Evolutionary conservation across 768 basidiomycete genomes (phyloP), one percentile per base, ranked within the genome.

Genomic region (Trametes villosa): DNA sequence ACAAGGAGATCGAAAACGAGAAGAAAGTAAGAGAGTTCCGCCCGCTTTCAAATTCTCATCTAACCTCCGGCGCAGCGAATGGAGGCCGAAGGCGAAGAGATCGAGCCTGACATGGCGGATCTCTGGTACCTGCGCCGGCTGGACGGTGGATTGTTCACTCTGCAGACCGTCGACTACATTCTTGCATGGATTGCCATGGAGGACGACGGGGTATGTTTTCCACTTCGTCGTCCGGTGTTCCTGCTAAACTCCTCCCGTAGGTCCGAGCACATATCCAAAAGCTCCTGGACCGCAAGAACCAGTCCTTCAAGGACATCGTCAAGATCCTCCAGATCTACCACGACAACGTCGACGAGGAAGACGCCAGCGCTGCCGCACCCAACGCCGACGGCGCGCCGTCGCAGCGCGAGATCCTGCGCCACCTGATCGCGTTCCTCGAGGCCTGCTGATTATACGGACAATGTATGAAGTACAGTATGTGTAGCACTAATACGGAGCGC

Each of bases 181-280:
- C 75, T 98, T 38, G 94, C 91, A 6, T 99, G 97, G 97, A 75
- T 98, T 27, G 83, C 86, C 56, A 96, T 98, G 95, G 97, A 99
- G 75, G 96, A 98, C 67, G 96, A 98, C 67, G 97, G 96, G 36
- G 97, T 97, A 77, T 57, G 91, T 75, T 11, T 42, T 7, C 44
- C 20, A 29, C 59, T 17, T 9, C 34, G 26, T 46, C 26, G 22
- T 17, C 8, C 4, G 9, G 6, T 8, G n/a, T n/a, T n/a, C n/a
- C 9, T 26, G 22, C 34, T 38, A 27, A 38, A 2, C 51, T 57
- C 46, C 48, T 38, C 30, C 17, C 17, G 33, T 67, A 98, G 96
- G 86, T 95, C 52, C 88, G 86, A 48, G 76, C 77, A 12, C 96
- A 98, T 74, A 78, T 87, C 8, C 72, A 81, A 53, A 84, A 86